A percentile compares a stretch with the other conserved stretches of the same genome.
These are phyloP conservation scores for Rugonectria rugulosa DNA, from an alignment of 2,329 filamentous ascomycete species.

Conservation along the genomic window DNA sequence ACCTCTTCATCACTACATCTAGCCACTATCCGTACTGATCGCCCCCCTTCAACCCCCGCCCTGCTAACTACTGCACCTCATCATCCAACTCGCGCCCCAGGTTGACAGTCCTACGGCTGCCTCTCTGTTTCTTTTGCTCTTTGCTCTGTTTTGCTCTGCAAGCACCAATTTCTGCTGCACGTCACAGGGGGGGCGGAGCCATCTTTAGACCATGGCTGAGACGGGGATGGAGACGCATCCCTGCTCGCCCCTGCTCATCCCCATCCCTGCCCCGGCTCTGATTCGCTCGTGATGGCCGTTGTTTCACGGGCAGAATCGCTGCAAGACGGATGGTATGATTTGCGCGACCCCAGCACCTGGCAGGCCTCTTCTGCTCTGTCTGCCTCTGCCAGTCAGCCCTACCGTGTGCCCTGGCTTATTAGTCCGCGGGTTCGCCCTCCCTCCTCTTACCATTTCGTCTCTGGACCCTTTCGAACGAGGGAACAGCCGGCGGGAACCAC, in stretches of 20 bases:
- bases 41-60: too few relatives aligned
- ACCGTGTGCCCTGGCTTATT: constrained; percentile 22
- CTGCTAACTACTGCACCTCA: too few relatives aligned
- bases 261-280: constrained; percentile 20
- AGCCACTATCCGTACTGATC: too few relatives aligned
- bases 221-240: constrained; percentile 22
- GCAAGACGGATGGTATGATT: constrained; percentile 34
- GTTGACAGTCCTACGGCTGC: background rate
- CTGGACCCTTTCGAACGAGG: background rate
- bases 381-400: constrained; percentile 41
- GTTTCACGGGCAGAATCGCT: constrained; percentile 40
- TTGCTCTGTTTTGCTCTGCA: background rate
- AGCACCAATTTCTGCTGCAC: constrained; percentile 14
- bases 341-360: background rate
- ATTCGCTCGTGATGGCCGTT: constrained; percentile 44
- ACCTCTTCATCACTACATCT: background rate
- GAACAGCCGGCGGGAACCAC: too few relatives aligned
- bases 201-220: constrained; percentile 9
- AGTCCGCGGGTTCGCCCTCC: background rate
- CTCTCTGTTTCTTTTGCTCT: background rate
- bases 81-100: too few relatives aligned
- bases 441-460: too few relatives aligned
- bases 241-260: constrained; percentile 23
- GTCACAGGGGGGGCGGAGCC: constrained; percentile 27
- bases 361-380: background rate